Evolutionary conservation across 805 yeast genomes (phyloP).

Genomic region (Komagataella pastoris): DNA sequence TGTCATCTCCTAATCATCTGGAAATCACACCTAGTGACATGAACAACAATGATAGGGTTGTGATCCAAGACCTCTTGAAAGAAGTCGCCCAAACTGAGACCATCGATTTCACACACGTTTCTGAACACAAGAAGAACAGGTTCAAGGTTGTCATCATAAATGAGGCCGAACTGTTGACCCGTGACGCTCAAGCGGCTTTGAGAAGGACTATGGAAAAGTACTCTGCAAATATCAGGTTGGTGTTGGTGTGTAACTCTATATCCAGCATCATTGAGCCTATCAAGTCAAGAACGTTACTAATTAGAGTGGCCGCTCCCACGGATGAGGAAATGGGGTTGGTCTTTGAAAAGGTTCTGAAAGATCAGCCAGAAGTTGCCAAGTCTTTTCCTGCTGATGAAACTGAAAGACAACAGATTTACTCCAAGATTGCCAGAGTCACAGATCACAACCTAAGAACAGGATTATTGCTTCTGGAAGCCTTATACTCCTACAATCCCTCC

Average conservation of each 20-base stretch:
- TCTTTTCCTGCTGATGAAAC: conserved; percentile 20
- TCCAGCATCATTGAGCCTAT: conserved; percentile 91
- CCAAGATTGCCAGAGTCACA: conserved; percentile 37
- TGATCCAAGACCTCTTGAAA: conserved; percentile 85
- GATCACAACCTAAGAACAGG: conserved; percentile 71
- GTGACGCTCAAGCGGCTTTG: conserved; percentile 93
- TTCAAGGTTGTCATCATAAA: conserved; percentile 78
- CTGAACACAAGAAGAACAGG: conserved; percentile 23
- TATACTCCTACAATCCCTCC: conserved; percentile 54
- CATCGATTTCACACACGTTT: conserved; percentile 58
- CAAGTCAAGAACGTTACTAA: conserved; percentile 77
- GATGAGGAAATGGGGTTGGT: conserved; percentile 42
- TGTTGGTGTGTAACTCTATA: conserved; percentile 79
- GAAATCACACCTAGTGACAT: conserved; percentile 96
- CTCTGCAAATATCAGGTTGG: conserved; percentile 72
- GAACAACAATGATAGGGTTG: conserved; percentile 92
- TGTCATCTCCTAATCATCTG: conserved; percentile 82
- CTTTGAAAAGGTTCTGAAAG: conserved; percentile 37
- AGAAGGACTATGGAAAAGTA: conserved; percentile 95
- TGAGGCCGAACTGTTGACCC: conserved; percentile 79
- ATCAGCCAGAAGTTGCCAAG: conserved; percentile 30
- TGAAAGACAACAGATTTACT: conserved; percentile 22
- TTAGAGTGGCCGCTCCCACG: conserved; percentile 80
- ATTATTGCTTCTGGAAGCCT: conserved; percentile 68
- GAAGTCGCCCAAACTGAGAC: conserved; percentile 94